phyloP scores from a whole-genome alignment of 352 stramenopile genomes.

The Pythium coloratum region DNA sequence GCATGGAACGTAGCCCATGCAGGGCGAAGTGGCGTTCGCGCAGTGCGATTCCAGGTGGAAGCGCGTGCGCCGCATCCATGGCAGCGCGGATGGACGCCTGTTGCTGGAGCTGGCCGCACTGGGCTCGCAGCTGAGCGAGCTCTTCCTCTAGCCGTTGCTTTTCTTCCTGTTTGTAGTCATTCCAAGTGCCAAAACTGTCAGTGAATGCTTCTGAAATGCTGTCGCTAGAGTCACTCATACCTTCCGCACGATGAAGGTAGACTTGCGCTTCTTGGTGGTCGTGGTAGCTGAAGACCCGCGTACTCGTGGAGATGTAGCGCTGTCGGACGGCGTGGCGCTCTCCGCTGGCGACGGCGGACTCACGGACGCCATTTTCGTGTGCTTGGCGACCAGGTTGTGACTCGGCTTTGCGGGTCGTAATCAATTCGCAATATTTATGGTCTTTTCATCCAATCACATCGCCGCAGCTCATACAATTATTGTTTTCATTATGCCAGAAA shows the following conservation, averaged over 20 bases:
- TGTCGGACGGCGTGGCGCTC: not conserved
- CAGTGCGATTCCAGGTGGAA: not conserved
- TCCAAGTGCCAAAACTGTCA: not conserved
- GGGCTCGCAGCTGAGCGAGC: constrained; percentile 11
- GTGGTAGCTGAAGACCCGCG: not conserved
- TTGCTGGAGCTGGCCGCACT: constrained; percentile 2
- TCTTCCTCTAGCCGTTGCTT: constrained; percentile 18
- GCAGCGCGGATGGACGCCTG: not conserved
- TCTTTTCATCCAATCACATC: constrained; percentile 20
- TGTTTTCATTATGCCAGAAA: not conserved
- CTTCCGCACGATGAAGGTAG: constrained; percentile 22
- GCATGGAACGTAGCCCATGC: constrained; percentile 11
- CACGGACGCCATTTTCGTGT: not conserved
- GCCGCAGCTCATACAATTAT: not conserved
- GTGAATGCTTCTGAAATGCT: not conserved
- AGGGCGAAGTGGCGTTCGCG: constrained; percentile 16
- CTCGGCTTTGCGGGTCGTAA: too few species aligned
- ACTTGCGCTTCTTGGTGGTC: constrained; percentile 13
- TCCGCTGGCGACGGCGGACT: not conserved
- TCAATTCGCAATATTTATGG: not conserved
- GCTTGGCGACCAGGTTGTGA: not conserved
- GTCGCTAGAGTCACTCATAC: not conserved
- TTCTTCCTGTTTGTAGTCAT: constrained; percentile 10
- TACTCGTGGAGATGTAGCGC: not conserved
- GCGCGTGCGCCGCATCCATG: not conserved